Evolutionary conservation across 768 basidiomycete species (phyloP), one percentile per base, ranked within the genome.

Genomic region (Strobilomyces confusus): DNA sequence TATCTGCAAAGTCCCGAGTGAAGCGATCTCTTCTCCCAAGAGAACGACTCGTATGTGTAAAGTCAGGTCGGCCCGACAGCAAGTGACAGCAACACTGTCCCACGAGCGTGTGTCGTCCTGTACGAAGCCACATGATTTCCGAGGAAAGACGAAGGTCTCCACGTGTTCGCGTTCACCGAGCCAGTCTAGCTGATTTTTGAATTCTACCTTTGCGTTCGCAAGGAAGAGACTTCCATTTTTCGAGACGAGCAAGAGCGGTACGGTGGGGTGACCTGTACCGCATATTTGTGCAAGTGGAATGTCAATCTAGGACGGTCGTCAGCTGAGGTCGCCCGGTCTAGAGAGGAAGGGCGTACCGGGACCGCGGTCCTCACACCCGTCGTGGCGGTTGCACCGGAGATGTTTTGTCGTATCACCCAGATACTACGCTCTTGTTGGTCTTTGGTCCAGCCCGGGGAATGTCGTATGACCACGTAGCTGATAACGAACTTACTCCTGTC

Each of bases 371-470:
- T 78, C 71, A 76, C 69, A 67, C 69, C 38, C 62, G 69, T 51
- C 57, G 60, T 26, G 13, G 48, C 26, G 50, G 60, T 56, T 64
- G 58, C 64, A 15, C 73, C 71, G 29, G 73, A 75, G n/a, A 79
- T 52, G 52, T 72, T 73, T 60, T 86, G 80, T 58, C 72, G 77
- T 83, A 87, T 87, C 51, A 74, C 71, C 79, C 83, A 86, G 46
- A 88, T 69, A 0, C 78, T 81, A 44, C 78, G 74, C 6, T 77
- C 77, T 41, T 67, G 65, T 20, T 76, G 72, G 22, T 77, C 72
- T 36, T 57, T 38, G 32, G 68, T 52, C 1, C 80, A 50, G 22
- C 80, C 81, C 7, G 82, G 70, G 20, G 80, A 77, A 4, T 73
- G 66, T 23, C 72, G 71, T 43, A 87, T 71, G 23, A 77, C 77